Evolutionary conservation across 768 basidiomycete species (phyloP).

Genomic region (Lyophyllum semitale): DNA sequence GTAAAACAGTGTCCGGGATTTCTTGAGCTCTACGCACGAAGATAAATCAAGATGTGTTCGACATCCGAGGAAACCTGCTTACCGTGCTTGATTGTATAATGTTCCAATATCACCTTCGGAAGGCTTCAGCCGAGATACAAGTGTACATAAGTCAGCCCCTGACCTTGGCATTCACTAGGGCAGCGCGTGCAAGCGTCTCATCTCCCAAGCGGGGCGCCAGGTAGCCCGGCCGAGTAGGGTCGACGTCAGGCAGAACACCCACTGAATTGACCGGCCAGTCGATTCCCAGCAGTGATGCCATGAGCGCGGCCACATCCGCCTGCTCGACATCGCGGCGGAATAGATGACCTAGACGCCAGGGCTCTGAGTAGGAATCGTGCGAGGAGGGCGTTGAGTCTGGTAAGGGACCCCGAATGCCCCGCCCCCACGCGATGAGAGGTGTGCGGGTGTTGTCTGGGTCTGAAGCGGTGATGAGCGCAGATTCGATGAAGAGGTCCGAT

Average conservation of each 20-base stretch:
- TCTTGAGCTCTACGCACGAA: slow-evolving; percentile 55
- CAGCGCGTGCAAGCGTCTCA: slow-evolving; percentile 50
- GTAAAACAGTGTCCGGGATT: slow-evolving; percentile 58
- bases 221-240: slow-evolving; percentile 61
- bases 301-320: slow-evolving; percentile 78
- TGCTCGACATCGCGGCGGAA: slow-evolving; percentile 79
- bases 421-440: slow-evolving; percentile 82
- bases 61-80: slow-evolving; percentile 14
- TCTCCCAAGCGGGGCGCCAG: slow-evolving; percentile 48
- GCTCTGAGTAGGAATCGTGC: slow-evolving; percentile 68
- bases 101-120: slow-evolving; percentile 67
- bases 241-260: slow-evolving; percentile 77
- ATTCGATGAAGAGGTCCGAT: slow-evolving; percentile 1
- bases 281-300: slow-evolving; percentile 73
- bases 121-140: background rate
- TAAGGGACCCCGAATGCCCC: slow-evolving; percentile 72
- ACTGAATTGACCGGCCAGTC: slow-evolving; percentile 83
- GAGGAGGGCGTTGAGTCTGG: slow-evolving; percentile 57
- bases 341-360: slow-evolving; percentile 62
- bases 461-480: slow-evolving; percentile 27
- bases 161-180: slow-evolving; percentile 68
- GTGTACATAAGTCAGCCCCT: background rate
- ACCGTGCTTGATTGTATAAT: slow-evolving; percentile 81
- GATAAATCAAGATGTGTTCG: background rate
- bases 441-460: slow-evolving; percentile 90